Conservation (phyloP, 371 early-diverging fungal species). For the Apophysomyces sp. region DNA sequence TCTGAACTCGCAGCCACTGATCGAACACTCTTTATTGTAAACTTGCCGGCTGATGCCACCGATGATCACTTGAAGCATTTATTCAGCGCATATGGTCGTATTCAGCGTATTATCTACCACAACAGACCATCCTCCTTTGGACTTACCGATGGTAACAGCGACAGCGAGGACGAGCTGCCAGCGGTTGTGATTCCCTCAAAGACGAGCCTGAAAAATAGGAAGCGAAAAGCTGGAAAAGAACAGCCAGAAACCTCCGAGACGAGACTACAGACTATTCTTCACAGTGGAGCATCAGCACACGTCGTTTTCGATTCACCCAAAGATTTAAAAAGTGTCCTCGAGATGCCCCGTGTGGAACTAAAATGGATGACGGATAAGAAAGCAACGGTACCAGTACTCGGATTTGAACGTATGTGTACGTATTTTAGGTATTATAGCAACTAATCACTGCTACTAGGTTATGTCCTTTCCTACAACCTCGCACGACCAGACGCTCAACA, state of each 20-base stretch:
- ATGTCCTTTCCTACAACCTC: slow-evolving; percentile 43
- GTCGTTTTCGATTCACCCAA: slow-evolving; percentile 72
- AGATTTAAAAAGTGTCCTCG: slow-evolving; percentile 60
- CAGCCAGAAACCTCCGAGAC: slow-evolving; percentile 20
- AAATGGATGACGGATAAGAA: slow-evolving; percentile 59
- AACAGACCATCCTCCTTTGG: slow-evolving; percentile 13
- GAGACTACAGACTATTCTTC: slow-evolving; percentile 35
- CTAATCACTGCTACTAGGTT: slow-evolving; percentile 15
- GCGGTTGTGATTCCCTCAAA: slow-evolving; percentile 6
- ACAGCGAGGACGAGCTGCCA: slow-evolving; percentile 35
- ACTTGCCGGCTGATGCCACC: slow-evolving; percentile 83
- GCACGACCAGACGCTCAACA: slow-evolving; percentile 55
- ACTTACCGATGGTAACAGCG: slow-evolving; percentile 17
- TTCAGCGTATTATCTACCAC: slow-evolving; percentile 55
- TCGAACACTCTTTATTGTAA: slow-evolving; percentile 79
- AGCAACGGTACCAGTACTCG: slow-evolving; percentile 46
- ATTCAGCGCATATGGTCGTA: slow-evolving; percentile 67
- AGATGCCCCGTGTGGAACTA: slow-evolving; percentile 59
- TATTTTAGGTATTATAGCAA: background rate
- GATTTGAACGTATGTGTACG: slow-evolving; percentile 44
- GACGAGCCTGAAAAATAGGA: slow-evolving; percentile 20
- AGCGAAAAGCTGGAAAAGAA: slow-evolving; percentile 26
- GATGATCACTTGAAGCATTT: slow-evolving; percentile 71
- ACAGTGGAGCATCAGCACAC: slow-evolving; percentile 70
- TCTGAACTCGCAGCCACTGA: slow-evolving; percentile 49